phyloP scores from a whole-genome alignment of 306 rosid genomes.

The Vigna nakashimae region DNA sequence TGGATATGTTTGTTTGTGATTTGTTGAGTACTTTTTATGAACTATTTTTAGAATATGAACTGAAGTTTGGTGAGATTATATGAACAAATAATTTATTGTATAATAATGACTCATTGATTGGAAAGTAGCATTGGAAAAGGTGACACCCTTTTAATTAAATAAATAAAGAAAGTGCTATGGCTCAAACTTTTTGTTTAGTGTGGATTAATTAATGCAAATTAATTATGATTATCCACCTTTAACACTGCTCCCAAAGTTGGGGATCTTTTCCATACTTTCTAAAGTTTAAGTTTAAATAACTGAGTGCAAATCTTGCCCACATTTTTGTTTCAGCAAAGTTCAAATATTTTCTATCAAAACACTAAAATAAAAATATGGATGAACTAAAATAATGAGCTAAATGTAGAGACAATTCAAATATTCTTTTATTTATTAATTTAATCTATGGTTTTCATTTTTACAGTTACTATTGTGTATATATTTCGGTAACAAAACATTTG shows the following conservation, averaged over 20 bases:
- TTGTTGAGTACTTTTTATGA: neutral
- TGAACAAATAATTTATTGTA: conserved; percentile 26
- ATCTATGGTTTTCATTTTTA: no score
- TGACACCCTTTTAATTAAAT: conserved; percentile 14
- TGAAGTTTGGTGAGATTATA: conserved; percentile 11
- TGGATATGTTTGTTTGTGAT: conserved; percentile 40
- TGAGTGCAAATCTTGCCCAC: neutral
- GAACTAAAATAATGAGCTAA: no score
- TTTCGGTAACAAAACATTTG: no score
- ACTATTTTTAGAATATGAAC: conserved; percentile 23
- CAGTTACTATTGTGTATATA: no score
- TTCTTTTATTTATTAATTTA: no score
- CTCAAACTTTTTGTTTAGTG: conserved; percentile 33
- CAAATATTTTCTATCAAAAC: neutral
- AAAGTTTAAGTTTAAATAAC: neutral
- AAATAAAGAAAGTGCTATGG: conserved; percentile 12
- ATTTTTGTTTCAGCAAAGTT: neutral
- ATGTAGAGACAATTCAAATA: no score
- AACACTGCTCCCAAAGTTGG: neutral
- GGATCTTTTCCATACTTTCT: neutral
- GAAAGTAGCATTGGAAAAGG: conserved; percentile 22
- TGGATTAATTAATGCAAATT: neutral
- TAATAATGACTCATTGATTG: conserved; percentile 35
- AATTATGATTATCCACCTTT: neutral
- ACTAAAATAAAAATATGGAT: no score